phyloP scores from a whole-genome alignment of 768 basidiomycete genomes.

The Lactarius sp. region DNA sequence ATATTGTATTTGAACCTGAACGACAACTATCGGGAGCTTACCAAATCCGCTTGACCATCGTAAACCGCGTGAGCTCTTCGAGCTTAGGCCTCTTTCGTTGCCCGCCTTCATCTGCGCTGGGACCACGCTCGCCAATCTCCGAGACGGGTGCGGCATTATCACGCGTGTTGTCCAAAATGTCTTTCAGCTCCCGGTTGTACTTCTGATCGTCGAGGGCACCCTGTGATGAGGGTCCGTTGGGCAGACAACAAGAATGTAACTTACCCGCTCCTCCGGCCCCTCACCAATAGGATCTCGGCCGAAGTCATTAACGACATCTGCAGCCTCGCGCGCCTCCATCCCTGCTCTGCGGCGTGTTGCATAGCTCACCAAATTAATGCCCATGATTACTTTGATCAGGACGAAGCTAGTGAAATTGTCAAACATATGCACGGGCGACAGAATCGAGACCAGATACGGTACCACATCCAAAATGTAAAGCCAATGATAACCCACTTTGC shows the following conservation, averaged over 20 bases:
- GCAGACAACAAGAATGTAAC: slow-evolving; percentile 26
- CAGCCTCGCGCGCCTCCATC: slow-evolving; percentile 70
- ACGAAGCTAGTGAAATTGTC: slow-evolving; percentile 52
- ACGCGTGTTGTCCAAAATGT: slow-evolving; percentile 56
- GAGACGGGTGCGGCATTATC: slow-evolving; percentile 65
- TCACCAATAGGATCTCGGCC: slow-evolving; percentile 91
- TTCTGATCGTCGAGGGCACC: slow-evolving; percentile 38
- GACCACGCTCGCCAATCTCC: slow-evolving; percentile 62
- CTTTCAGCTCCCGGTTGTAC: slow-evolving; percentile 80
- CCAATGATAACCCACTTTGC: slow-evolving; percentile 63
- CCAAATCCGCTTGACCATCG: slow-evolving; percentile 94
- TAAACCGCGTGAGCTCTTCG: slow-evolving; percentile 89
- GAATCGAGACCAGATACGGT: slow-evolving; percentile 27
- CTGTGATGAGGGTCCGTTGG: not conserved
- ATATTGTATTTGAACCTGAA: not conserved
- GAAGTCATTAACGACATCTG: slow-evolving; percentile 79
- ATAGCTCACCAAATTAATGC: slow-evolving; percentile 80
- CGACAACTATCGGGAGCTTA: slow-evolving; percentile 28
- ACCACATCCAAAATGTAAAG: slow-evolving; percentile 83
- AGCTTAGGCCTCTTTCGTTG: slow-evolving; percentile 59
- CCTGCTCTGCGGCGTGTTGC: slow-evolving; percentile 68
- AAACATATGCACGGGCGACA: not conserved
- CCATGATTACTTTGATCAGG: slow-evolving; percentile 88
- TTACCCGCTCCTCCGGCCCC: slow-evolving; percentile 76
- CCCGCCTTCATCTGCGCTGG: slow-evolving; percentile 22